These are phyloP conservation scores for Pulveroboletus sp. DNA, from an alignment of 768 basidiomycete genomes.

Conservation along the genomic window DNA sequence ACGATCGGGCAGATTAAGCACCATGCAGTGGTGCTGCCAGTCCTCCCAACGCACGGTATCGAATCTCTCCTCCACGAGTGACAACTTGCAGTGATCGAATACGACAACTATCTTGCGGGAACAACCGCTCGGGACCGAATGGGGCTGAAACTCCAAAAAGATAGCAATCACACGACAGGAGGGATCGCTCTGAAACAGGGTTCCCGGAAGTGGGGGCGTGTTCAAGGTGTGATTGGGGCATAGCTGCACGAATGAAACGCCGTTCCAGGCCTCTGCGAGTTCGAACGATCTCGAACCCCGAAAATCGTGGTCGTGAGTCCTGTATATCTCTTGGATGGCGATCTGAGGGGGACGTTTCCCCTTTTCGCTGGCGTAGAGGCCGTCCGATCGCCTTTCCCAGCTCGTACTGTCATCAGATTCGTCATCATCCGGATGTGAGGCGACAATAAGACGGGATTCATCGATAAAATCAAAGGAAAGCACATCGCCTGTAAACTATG, in stretches of 20 bases:
- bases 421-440: conserved; percentile 33
- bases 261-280: conserved; percentile 52
- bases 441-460: conserved; percentile 24
- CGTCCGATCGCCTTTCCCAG: conserved; percentile 31
- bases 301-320: conserved; percentile 6
- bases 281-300: conserved; percentile 39
- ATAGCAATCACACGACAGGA: conserved; percentile 45
- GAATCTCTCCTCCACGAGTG: conserved; percentile 41
- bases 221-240: conserved; percentile 47
- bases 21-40: conserved; percentile 44
- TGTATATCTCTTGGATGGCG: conserved; percentile 21
- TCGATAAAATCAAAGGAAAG: conserved; percentile 32
- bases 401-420: conserved; percentile 28
- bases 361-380: conserved; percentile 29
- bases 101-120: conserved; percentile 47
- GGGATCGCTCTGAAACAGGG: conserved; percentile 59
- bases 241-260: conserved; percentile 43
- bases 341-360: conserved; percentile 32
- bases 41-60: conserved; percentile 51
- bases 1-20: conserved; percentile 32
- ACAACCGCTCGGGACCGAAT: conserved; percentile 32
- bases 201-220: conserved; percentile 34
- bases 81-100: conserved; percentile 52
- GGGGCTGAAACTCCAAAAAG: conserved; percentile 41
- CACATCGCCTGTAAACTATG: conserved; percentile 26